Conservation (phyloP, 441 rosid species). For the Brassica balearica region DNA sequence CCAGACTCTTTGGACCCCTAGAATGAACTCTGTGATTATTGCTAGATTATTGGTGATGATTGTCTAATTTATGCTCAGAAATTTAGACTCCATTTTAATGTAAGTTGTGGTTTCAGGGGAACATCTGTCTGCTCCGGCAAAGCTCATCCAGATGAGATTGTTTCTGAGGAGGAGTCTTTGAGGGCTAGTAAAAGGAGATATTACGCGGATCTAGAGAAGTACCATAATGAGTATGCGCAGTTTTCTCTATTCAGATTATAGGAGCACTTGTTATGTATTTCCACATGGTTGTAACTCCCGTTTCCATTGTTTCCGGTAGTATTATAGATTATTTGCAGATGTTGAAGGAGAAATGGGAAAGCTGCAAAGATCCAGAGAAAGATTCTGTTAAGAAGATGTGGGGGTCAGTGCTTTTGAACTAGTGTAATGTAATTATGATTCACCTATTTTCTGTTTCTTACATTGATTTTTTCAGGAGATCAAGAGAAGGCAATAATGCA, state of each 20-base stretch:
- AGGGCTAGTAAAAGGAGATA: slow-evolving; percentile 63
- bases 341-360: slow-evolving; percentile 81
- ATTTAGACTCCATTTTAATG: slow-evolving; percentile 36
- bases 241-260: slow-evolving; percentile 26
- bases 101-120: slow-evolving; percentile 72
- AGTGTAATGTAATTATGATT: not conserved
- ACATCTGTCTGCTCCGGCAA: slow-evolving; percentile 71
- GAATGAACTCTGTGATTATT: slow-evolving; percentile 19
- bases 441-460: slow-evolving; percentile 15
- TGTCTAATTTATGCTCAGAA: slow-evolving; percentile 19
- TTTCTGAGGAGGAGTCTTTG: slow-evolving; percentile 55
- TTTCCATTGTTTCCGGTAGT: slow-evolving; percentile 61
- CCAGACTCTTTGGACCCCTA: slow-evolving; percentile 4
- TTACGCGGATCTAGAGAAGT: slow-evolving; percentile 68
- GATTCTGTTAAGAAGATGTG: slow-evolving; percentile 61
- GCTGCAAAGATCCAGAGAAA: slow-evolving; percentile 70
- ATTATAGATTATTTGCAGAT: slow-evolving; percentile 70
- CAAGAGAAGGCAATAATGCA: slow-evolving; percentile 50
- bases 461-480: slow-evolving; percentile 51
- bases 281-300: slow-evolving; percentile 34
- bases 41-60: slow-evolving; percentile 23
- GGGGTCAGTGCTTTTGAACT: slow-evolving; percentile 58
- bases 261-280: slow-evolving; percentile 14
- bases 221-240: slow-evolving; percentile 79
- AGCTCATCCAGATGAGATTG: slow-evolving; percentile 85